These are phyloP conservation scores for Cystofilobasidium bisporidii DNA, from an alignment of 768 basidiomycete genomes.

Conservation along the genomic window DNA sequence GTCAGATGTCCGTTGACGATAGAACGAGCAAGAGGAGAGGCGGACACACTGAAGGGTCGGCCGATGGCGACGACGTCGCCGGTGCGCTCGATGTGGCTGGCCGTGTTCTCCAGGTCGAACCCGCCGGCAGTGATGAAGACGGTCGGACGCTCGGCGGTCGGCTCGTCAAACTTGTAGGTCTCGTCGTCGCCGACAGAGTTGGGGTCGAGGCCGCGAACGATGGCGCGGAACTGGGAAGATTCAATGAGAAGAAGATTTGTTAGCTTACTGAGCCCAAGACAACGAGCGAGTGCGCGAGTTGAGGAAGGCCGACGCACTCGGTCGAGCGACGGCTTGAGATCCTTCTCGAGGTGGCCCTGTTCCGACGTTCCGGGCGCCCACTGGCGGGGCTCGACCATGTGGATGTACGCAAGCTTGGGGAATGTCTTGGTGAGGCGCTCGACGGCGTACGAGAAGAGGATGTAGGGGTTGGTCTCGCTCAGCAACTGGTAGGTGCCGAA, in stretches of 20 bases:
- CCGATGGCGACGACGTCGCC: conserved; percentile 31
- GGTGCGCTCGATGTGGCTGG: conserved; percentile 28
- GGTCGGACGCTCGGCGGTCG: conserved; percentile 24
- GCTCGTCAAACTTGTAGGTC: conserved; percentile 28
- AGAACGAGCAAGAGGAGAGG: neutral
- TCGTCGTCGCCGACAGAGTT: neutral
- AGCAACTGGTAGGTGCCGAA: conserved; percentile 27
- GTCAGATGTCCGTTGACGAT: neutral
- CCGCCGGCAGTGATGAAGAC: conserved; percentile 27
- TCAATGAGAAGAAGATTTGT: too few species aligned
- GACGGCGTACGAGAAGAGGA: conserved; percentile 44
- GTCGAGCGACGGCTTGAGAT: conserved; percentile 13
- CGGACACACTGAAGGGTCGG: conserved; percentile 27
- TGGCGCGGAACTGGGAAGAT: conserved; percentile 30
- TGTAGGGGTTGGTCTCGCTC: conserved; percentile 27
- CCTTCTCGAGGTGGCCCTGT: neutral
- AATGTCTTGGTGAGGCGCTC: conserved; percentile 44
- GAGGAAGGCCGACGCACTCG: neutral
- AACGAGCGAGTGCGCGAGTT: too few species aligned
- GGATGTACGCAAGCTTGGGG: conserved; percentile 48
- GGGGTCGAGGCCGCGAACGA: conserved; percentile 30
- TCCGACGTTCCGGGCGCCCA: conserved; percentile 15
- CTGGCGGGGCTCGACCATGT: conserved; percentile 35
- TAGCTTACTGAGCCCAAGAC: too few species aligned
- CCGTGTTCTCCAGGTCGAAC: conserved; percentile 25